These are phyloP conservation scores for Rhodotorula sp. DNA, from an alignment of 1,284 basidiomycete species.

Conservation along the genomic window DNA sequence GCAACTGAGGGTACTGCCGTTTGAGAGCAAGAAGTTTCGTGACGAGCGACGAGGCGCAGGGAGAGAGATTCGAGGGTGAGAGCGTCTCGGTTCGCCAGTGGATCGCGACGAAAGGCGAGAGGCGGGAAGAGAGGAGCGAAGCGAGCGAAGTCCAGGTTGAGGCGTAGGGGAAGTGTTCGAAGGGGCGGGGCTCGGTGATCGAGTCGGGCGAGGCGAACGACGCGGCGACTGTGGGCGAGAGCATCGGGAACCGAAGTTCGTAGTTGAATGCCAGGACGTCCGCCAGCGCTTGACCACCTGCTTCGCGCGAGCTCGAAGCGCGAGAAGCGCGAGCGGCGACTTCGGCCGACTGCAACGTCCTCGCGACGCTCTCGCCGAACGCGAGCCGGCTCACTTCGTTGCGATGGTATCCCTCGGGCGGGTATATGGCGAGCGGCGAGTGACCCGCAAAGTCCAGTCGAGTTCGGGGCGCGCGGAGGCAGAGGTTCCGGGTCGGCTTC, in stretches of 20 bases:
- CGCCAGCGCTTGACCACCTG: slow-evolving; percentile 23
- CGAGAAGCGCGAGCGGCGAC: slow-evolving; percentile 36
- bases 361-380: slow-evolving; percentile 44
- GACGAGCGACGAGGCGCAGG: slow-evolving; percentile 42
- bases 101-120: slow-evolving; percentile 44
- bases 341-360: slow-evolving; percentile 29
- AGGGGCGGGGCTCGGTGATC: slow-evolving; percentile 22
- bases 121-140: slow-evolving; percentile 17
- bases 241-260: slow-evolving; percentile 45
- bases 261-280: slow-evolving; percentile 47
- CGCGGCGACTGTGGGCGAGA: slow-evolving; percentile 27
- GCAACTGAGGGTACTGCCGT: slow-evolving; percentile 33
- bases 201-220: slow-evolving; percentile 15
- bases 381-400: slow-evolving; percentile 25
- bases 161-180: slow-evolving; percentile 45
- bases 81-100: slow-evolving; percentile 48
- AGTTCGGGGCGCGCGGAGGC: slow-evolving; percentile 38
- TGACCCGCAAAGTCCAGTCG: slow-evolving; percentile 42
- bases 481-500: slow-evolving; percentile 44
- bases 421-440: slow-evolving; percentile 44
- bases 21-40: slow-evolving; percentile 37
- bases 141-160: slow-evolving; percentile 42
- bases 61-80: slow-evolving; percentile 35
- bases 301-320: not conserved
- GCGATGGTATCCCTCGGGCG: slow-evolving; percentile 40